phyloP scores from a whole-genome alignment of 148 eudicot genomes.

The Beta vulgaris region DNA sequence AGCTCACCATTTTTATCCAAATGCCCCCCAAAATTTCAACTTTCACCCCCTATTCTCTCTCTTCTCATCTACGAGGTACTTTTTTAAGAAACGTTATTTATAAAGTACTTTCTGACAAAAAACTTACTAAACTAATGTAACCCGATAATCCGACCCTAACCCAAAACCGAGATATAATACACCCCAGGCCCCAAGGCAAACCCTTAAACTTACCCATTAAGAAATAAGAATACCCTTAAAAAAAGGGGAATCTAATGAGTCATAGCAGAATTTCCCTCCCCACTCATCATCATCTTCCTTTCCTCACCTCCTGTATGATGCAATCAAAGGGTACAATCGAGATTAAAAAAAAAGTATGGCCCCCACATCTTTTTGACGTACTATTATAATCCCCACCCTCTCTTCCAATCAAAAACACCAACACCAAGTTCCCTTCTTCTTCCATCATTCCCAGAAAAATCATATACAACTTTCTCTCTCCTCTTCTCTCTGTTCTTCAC shows the following conservation, averaged over 20 bases:
- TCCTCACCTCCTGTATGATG: not conserved
- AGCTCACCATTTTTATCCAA: too few relatives aligned
- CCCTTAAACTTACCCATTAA: not conserved
- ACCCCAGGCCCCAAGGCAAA: not conserved
- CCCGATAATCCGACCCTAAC: too few relatives aligned
- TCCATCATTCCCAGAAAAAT: not conserved
- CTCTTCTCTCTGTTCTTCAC: not conserved
- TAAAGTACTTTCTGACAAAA: too few relatives aligned
- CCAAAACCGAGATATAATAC: too few relatives aligned
- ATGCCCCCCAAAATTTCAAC: too few relatives aligned
- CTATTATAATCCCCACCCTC: not conserved
- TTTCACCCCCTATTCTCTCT: too few relatives aligned
- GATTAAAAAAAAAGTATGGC: not conserved
- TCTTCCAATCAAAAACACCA: constrained; percentile 15
- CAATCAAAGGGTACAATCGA: constrained; percentile 23
- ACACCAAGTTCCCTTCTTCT: not conserved
- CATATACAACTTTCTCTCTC: not conserved
- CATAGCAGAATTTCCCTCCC: not conserved
- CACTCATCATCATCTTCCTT: not conserved
- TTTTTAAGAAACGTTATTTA: too few relatives aligned
- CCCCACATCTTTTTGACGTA: constrained; percentile 21
- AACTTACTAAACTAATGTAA: too few relatives aligned
- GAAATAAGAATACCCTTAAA: not conserved
- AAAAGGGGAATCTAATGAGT: not conserved
- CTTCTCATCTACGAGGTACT: too few relatives aligned